Evolutionary conservation across 352 stramenopile genomes (phyloP).

Genomic region (Albugo laibachii): DNA sequence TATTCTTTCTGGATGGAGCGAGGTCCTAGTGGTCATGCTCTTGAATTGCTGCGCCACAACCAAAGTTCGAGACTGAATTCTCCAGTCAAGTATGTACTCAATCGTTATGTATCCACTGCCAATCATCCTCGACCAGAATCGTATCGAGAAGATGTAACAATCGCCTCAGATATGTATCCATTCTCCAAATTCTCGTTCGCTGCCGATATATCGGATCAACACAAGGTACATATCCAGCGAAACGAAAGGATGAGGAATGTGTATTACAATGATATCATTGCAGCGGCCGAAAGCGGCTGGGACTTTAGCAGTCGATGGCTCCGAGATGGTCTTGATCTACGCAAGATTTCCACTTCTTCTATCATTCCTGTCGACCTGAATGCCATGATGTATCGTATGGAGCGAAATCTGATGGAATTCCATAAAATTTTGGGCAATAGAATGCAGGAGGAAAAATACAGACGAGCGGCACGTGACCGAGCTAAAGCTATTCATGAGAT

Average conservation of each 20-base stretch:
- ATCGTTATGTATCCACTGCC: conserved; percentile 11
- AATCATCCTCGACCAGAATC: conserved; percentile 24
- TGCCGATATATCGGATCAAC: too few species aligned
- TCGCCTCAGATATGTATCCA: conserved; percentile 3
- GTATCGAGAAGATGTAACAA: conserved; percentile 21
- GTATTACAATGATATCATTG: conserved; percentile 16
- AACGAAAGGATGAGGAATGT: not conserved
- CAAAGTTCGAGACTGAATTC: not conserved
- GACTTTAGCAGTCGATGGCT: conserved; percentile 35
- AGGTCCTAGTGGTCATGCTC: conserved; percentile 3
- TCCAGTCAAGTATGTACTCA: conserved; percentile 10
- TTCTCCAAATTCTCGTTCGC: not conserved
- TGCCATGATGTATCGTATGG: conserved; percentile 16
- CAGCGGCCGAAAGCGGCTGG: conserved; percentile 27
- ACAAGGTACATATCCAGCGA: not conserved
- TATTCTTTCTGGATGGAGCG: conserved; percentile 18
- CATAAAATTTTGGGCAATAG: conserved; percentile 6
- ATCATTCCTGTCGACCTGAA: conserved; percentile 31
- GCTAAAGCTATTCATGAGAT: conserved; percentile 11
- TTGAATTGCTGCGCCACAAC: conserved; percentile 4
- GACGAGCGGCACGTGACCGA: conserved; percentile 3
- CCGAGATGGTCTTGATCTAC: conserved; percentile 5
- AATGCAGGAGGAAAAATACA: conserved; percentile 1
- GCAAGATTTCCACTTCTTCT: conserved; percentile 9
- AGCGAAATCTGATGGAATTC: conserved; percentile 15